Evolutionary conservation across 2,329 filamentous ascomycete genomes (phyloP), one percentile per base, ranked within the genome.

Genomic region (Venturiaceae sp.): DNA sequence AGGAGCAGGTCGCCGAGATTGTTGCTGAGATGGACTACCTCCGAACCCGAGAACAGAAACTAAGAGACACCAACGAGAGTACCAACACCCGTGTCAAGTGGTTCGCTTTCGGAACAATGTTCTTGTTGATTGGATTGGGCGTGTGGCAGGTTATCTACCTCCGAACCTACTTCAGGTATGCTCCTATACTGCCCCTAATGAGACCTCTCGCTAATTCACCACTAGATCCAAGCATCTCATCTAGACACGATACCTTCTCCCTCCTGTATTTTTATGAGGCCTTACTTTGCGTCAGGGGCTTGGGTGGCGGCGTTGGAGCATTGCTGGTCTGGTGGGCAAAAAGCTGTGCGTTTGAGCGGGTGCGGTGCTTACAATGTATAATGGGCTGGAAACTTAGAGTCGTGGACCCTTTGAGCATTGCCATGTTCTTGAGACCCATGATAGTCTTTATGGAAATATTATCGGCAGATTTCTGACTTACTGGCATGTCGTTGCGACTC

Each of bases 61-160:
- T 99, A 67, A 83, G 94, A 72, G 92, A 99, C 77, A 99, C 94
- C 66, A 99, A 99, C 75, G 94, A 99, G 86, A 97, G 92, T 80
- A 99, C 94, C 64, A 99, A 99, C 77, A 94, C 88, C 76, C 84
- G 94, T 60, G 94, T 99, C 69, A 99, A 97, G 80, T 97, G 90
- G 91, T 99, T 99, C 75, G 92, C 92, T 53, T 85, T 96, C 72
- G 84, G 86, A 64, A 97, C 92, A 30, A 97, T 96, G 77, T 87
- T 90, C 62, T 86, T 96, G 80, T 78, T 99, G 66, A 80, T 96
- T 64, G 89, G 83, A 34, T 79, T 99, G 66, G 95, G 94, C 73
- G 91, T 79, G 44, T 99, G 94, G 94, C 94, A 99, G 84, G 89
- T 99, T 69, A 85, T 99, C 71, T 99, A 99, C 76, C 80, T 99